Base-by-base conservation (phyloP, 805 yeast species). In the Groenewaldozyma salmanticensis region DNA sequence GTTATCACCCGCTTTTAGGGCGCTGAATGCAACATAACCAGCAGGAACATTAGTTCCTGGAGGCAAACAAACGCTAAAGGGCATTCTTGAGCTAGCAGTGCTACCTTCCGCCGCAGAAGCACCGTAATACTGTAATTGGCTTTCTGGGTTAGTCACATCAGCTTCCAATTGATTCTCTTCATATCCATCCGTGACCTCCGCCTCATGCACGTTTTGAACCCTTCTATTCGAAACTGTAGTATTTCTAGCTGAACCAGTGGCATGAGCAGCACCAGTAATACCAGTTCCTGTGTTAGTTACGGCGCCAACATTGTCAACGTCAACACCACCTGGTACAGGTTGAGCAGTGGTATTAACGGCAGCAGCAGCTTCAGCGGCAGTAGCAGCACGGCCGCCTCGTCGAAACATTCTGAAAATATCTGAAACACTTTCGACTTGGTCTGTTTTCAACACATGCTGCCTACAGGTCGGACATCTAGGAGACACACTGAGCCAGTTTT, bases 391-490 rank as follows among this genome's bases (percentile, higher is more conserved):
- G 16, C 13, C 13, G 22, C 18, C 16, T 27, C 15, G 5, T 2
- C 22, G n/a, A n/a, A n/a, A n/a, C n/a, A n/a, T n/a, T 4, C 38
- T 35, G 15, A 5, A 20, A 3, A 7, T 20, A 31, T 5, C 19
- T 17, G 15, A 9, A 17, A 21, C n/a, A 35, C 7, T 19, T 5
- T 5, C 21, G 31, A 20, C 21, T 21, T n/a, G n/a, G n/a, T n/a
- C n/a, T n/a, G n/a, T n/a, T n/a, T n/a, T 37, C 17, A 50, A 15
- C 9, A 50, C 51, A 1, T 49, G 42, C 22, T 79, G 68, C 46
- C 95, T 69, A 59, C 98, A 92, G 40, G 88, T 76, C 1, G 98
- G 98, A 64, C 98, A 92, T n/a, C 76, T 74, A 51, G 81, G 90
- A 0, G 95, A 85, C 49, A 95, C 72, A 55, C 84, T 94, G 51